Conservation (phyloP, 176 grass and related monocot genomes). For the Neostapfia colusana region DNA sequence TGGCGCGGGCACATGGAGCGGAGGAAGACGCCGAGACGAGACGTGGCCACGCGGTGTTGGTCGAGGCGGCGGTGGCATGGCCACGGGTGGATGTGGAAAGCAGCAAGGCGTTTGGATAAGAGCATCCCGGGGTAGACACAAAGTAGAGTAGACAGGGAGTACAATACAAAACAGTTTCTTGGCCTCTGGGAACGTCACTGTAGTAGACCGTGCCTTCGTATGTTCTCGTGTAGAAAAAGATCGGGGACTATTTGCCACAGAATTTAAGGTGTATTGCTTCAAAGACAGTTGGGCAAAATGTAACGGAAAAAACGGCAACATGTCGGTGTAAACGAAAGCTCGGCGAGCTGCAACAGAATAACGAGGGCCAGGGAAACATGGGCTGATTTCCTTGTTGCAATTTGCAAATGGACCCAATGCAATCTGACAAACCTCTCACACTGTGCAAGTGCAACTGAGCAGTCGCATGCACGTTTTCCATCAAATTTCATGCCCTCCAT, state of each 20-base stretch:
- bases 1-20: slow-evolving; percentile 1
- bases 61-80: neutral
- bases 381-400: neutral
- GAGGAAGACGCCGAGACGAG: neutral
- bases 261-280: no score
- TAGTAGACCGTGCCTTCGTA: neutral
- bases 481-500: no score
- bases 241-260: no score
- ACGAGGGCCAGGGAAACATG: no score
- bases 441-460: no score
- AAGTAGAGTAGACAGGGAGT: no score
- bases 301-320: no score
- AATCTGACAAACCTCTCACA: neutral
- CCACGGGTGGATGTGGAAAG: neutral
- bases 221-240: no score
- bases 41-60: neutral
- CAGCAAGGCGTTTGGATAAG: slow-evolving; percentile 4
- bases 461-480: no score
- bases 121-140: neutral
- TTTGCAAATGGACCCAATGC: neutral
- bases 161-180: neutral
- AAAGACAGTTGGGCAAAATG: no score
- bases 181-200: neutral
- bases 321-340: no score
- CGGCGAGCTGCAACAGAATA: no score